These are phyloP conservation scores for Kodamaea jinghongensis DNA, from an alignment of 805 yeast genomes.

Conservation along the genomic window DNA sequence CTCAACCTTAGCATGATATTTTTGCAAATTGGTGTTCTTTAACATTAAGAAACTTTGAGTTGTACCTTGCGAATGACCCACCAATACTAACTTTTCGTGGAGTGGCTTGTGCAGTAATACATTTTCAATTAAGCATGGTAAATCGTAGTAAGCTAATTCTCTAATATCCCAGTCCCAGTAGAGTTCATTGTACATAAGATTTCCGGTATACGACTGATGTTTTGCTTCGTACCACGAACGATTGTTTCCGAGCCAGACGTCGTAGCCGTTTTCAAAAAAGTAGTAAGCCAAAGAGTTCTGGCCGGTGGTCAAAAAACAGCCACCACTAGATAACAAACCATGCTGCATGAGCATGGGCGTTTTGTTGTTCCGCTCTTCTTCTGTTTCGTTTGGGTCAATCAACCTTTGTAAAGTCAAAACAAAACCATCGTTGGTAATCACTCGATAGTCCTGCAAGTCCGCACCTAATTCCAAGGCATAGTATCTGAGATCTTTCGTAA, in stretches of 20 bases:
- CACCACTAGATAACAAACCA: constrained; percentile 85
- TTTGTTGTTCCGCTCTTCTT: constrained; percentile 27
- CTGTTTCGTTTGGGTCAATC: constrained; percentile 44
- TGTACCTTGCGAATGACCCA: constrained; percentile 93
- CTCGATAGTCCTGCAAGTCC: constrained; percentile 53
- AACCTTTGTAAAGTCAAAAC: constrained; percentile 64
- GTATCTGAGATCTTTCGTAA: constrained; percentile 52
- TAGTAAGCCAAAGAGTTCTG: constrained; percentile 67
- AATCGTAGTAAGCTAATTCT: constrained; percentile 78
- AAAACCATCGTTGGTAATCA: constrained; percentile 80
- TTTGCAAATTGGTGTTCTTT: constrained; percentile 34
- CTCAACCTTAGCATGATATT: constrained; percentile 53
- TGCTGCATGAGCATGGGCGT: constrained; percentile 77
- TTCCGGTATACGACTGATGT: constrained; percentile 43
- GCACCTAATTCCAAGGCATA: constrained; percentile 64
- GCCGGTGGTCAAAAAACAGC: constrained; percentile 83
- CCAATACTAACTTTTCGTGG: constrained; percentile 51
- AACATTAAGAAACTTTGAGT: constrained; percentile 77
- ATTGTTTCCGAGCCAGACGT: constrained; percentile 91
- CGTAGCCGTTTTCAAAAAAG: constrained; percentile 58
- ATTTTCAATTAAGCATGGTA: constrained; percentile 67
- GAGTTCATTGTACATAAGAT: constrained; percentile 38
- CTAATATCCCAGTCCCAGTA: constrained; percentile 94
- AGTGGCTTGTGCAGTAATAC: constrained; percentile 46
- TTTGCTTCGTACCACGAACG: constrained; percentile 79